Percentiles rank a stretch among this genome's conserved stretches.
Evolutionary conservation across 305 asterid genomes (phyloP).

Genomic region (Solanum aculeatissimum): DNA sequence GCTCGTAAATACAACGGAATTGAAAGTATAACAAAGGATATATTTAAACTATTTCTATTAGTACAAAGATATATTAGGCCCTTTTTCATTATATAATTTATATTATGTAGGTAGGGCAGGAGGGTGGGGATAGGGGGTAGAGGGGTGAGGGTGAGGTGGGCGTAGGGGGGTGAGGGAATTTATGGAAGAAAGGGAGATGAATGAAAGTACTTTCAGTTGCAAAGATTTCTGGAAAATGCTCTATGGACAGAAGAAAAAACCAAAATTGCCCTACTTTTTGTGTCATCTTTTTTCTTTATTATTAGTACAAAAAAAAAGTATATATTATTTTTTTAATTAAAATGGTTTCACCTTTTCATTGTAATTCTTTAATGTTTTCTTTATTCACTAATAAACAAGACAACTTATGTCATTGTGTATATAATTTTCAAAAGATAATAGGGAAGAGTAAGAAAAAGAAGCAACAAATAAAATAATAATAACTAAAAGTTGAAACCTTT

Average conservation of each 20-base stretch:
- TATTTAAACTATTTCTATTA: too few species aligned
- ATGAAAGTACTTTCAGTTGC: constrained; percentile 42
- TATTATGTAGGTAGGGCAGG: not conserved
- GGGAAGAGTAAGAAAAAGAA: constrained; percentile 7
- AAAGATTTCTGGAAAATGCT: constrained; percentile 45
- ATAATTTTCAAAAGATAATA: constrained; percentile 11
- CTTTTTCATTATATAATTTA: too few species aligned
- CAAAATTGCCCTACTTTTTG: constrained; percentile 23
- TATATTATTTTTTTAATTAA: not conserved
- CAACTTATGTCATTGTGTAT: not conserved
- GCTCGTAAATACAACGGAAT: too few species aligned
- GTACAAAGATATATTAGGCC: too few species aligned
- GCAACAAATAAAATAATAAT: not conserved
- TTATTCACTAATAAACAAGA: not conserved
- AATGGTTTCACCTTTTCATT: not conserved
- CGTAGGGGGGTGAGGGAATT: constrained; percentile 39
- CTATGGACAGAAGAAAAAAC: constrained; percentile 8
- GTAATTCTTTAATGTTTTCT: not conserved
- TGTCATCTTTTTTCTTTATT: constrained; percentile 7
- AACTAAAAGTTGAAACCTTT: constrained; percentile 28
- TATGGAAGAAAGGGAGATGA: constrained; percentile 41
- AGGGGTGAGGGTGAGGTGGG: too few species aligned
- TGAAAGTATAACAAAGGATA: too few species aligned
- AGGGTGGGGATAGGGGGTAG: not conserved
- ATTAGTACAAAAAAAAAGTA: not conserved